phyloP scores from a whole-genome alignment of 306 rosid species.

The Psophocarpus tetragonolobus region DNA sequence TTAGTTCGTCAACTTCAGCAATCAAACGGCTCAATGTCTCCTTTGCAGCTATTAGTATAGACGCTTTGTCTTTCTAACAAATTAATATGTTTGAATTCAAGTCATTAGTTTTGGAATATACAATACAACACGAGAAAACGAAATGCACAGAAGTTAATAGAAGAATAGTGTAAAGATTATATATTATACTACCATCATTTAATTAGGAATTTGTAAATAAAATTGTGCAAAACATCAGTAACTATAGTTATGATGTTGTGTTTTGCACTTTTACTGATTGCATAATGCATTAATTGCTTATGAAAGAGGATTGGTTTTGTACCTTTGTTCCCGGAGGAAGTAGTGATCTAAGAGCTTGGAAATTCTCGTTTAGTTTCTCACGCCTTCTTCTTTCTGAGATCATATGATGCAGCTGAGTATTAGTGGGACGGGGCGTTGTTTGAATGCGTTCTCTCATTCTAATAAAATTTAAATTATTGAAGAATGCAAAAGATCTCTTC shows the following conservation, averaged over 20 bases:
- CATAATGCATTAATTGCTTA: background rate
- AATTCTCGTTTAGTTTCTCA: slow-evolving; percentile 82
- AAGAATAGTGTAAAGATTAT: background rate
- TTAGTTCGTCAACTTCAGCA: slow-evolving; percentile 59
- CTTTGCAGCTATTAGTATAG: slow-evolving; percentile 68
- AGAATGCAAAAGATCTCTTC: slow-evolving; percentile 66
- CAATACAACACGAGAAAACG: background rate
- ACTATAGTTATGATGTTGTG: background rate
- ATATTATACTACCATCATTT: too few species aligned
- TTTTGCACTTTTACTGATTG: background rate
- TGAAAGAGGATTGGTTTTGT: background rate
- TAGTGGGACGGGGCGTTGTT: slow-evolving; percentile 43
- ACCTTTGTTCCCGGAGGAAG: slow-evolving; percentile 94
- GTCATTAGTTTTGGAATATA: background rate
- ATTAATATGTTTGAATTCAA: slow-evolving; percentile 14
- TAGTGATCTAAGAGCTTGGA: slow-evolving; percentile 64
- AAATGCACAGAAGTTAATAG: background rate
- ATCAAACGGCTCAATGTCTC: slow-evolving; percentile 58
- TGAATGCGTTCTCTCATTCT: slow-evolving; percentile 53
- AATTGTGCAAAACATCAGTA: background rate
- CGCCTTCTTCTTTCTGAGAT: slow-evolving; percentile 82
- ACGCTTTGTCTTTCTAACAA: slow-evolving; percentile 79
- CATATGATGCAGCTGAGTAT: slow-evolving; percentile 71
- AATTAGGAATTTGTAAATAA: too few species aligned
- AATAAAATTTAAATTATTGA: slow-evolving; percentile 45